Evolutionary conservation across 345 rosid genomes (phyloP).

Genomic region (Euphorbia peplus): DNA sequence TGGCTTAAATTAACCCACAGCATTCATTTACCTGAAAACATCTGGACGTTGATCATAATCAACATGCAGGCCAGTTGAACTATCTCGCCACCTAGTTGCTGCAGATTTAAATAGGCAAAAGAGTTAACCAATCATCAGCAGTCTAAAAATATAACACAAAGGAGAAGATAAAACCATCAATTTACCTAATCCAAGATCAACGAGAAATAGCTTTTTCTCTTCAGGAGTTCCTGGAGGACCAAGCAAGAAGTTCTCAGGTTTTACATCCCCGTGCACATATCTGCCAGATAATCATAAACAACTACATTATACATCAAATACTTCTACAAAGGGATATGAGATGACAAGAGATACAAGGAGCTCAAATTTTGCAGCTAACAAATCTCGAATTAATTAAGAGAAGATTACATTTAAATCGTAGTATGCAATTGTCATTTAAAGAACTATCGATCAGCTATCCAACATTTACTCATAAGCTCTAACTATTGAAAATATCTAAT

Average conservation of each 20-base stretch:
- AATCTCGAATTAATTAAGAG: not conserved
- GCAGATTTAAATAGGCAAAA: conserved; percentile 27
- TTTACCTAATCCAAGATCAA: conserved; percentile 89
- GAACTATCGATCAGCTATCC: not conserved
- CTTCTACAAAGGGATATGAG: not conserved
- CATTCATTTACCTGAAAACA: conserved; percentile 67
- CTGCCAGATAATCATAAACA: conserved; percentile 41
- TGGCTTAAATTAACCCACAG: not conserved
- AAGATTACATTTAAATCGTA: not conserved
- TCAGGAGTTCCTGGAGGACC: conserved; percentile 82
- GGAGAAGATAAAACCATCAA: conserved; percentile 2
- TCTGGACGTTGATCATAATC: conserved; percentile 99
- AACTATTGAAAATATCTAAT: not conserved
- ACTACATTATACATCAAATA: conserved; percentile 8
- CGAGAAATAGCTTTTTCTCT: conserved; percentile 86
- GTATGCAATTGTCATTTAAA: not conserved
- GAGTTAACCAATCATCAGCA: conserved; percentile 1
- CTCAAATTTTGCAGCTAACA: not conserved
- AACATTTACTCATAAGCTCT: not conserved
- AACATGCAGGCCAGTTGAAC: conserved; percentile 73
- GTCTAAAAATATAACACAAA: not conserved
- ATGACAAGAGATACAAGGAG: not conserved
- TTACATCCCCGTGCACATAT: conserved; percentile 96
- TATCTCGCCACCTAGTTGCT: conserved; percentile 93
- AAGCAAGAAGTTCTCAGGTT: conserved; percentile 95